Percentiles rank a stretch among this genome's conserved stretches.
These are phyloP conservation scores for Podospora pseudoanserina DNA, from an alignment of 495 filamentous ascomycete species.

Conservation along the genomic window DNA sequence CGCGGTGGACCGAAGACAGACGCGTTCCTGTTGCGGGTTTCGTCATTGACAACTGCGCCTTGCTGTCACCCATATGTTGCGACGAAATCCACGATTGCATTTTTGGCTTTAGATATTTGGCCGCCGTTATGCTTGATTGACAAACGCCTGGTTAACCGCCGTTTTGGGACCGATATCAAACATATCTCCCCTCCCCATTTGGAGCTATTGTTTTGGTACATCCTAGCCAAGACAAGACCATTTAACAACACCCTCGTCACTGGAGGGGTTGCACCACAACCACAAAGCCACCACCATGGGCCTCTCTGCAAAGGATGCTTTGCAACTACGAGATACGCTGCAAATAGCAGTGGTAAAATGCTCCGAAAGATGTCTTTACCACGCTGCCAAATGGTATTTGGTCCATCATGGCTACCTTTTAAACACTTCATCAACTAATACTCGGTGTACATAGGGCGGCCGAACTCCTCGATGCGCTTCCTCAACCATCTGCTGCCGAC, in stretches of 20 bases:
- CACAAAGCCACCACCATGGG: constrained; percentile 20
- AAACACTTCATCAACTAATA: constrained; percentile 1
- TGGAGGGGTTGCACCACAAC: neutral
- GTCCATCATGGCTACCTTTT: neutral
- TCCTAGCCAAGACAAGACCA: constrained; percentile 7
- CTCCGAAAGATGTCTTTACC: constrained; percentile 92
- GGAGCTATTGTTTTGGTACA: neutral
- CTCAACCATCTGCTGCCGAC: constrained; percentile 40
- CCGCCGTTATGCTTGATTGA: neutral
- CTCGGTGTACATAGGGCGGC: constrained; percentile 65
- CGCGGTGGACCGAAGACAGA: neutral
- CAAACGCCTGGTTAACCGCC: neutral
- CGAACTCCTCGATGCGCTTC: constrained; percentile 83
- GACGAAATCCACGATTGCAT: neutral
- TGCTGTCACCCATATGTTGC: neutral
- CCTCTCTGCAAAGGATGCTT: constrained; percentile 46
- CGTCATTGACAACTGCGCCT: neutral
- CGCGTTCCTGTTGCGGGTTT: neutral
- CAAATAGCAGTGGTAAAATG: constrained; percentile 84
- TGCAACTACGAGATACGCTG: constrained; percentile 57
- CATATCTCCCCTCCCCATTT: neutral
- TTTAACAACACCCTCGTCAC: constrained; percentile 2
- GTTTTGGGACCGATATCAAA: neutral
- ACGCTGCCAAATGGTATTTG: constrained; percentile 89
- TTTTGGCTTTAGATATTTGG: neutral